These are phyloP conservation scores for Colletotrichum gigasporum DNA, from an alignment of 2,329 filamentous ascomycete genomes.

Conservation along the genomic window DNA sequence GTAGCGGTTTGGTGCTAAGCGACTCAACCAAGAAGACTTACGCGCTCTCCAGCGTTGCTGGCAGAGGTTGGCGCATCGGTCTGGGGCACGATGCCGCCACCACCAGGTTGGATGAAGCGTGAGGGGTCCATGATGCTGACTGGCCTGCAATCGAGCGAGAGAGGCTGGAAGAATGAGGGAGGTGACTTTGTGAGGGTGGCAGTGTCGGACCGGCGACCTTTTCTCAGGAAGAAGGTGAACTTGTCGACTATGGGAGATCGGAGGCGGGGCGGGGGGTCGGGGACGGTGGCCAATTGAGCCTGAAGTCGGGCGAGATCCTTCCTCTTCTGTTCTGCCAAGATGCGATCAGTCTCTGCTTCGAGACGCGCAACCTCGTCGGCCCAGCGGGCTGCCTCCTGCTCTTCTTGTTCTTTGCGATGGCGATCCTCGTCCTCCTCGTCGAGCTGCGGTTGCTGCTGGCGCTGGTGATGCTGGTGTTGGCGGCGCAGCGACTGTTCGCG, in stretches of 20 bases:
- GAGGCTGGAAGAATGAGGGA: conserved; percentile 15
- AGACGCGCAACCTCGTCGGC: conserved; percentile 52
- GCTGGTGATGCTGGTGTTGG: conserved; percentile 28
- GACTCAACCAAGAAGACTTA: conserved; percentile 50
- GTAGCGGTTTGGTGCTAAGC: conserved; percentile 19
- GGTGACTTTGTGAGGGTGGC: conserved; percentile 30
- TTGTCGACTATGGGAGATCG: conserved; percentile 58
- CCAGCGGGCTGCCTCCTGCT: conserved; percentile 41
- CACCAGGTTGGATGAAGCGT: conserved; percentile 53
- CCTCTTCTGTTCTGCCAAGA: conserved; percentile 59
- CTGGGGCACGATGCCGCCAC: conserved; percentile 56
- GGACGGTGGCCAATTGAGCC: conserved; percentile 49
- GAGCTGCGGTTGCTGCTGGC: not conserved
- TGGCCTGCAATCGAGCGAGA: conserved; percentile 17
- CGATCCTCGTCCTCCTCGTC: conserved; percentile 24
- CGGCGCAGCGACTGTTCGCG: conserved; percentile 6
- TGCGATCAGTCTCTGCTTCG: conserved; percentile 58
- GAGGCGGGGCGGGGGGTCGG: conserved; percentile 43
- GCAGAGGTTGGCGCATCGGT: conserved; percentile 83
- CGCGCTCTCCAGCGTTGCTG: conserved; percentile 81
- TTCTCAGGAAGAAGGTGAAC: conserved; percentile 55
- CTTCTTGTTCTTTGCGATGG: conserved; percentile 28
- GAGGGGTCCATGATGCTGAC: conserved; percentile 26
- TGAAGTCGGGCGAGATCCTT: conserved; percentile 57
- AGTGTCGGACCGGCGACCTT: conserved; percentile 49